Evolutionary conservation across 2,329 filamentous ascomycete genomes (phyloP).

Genomic region (Exophiala viscosa): DNA sequence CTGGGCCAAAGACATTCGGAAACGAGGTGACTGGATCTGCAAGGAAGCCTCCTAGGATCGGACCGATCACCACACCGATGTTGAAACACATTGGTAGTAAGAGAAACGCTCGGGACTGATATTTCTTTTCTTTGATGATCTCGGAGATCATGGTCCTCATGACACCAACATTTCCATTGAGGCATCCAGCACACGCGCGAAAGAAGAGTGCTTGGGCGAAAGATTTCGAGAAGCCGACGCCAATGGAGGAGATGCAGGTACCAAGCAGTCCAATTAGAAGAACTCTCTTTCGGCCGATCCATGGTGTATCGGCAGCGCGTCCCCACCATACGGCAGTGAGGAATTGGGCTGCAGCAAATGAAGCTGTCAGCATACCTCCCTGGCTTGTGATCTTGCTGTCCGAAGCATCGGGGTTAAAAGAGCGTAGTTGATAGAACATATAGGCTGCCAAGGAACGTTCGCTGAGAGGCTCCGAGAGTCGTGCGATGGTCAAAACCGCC

Average conservation of each 20-base stretch:
- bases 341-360: constrained; percentile 79
- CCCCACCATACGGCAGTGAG: constrained; percentile 81
- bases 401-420: constrained; percentile 60
- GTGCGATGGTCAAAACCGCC: constrained; percentile 70
- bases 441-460: constrained; percentile 76
- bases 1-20: constrained; percentile 60
- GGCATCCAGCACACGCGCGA: constrained; percentile 60
- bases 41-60: constrained; percentile 59
- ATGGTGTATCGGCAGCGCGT: constrained; percentile 61
- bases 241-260: constrained; percentile 61
- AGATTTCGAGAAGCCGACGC: constrained; percentile 64
- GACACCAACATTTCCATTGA: constrained; percentile 71
- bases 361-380: constrained; percentile 71
- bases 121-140: constrained; percentile 67
- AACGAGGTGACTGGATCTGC: constrained; percentile 63
- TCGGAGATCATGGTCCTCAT: constrained; percentile 73
- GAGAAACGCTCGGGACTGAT: constrained; percentile 53
- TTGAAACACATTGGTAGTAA: constrained; percentile 68
- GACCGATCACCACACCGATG: constrained; percentile 50
- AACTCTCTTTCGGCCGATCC: constrained; percentile 70
- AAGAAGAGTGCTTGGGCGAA: constrained; percentile 64
- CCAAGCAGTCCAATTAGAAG: constrained; percentile 73
- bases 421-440: constrained; percentile 85
- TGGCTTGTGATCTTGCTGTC: constrained; percentile 68
- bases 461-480: constrained; percentile 76